phyloP scores from a whole-genome alignment of 2,329 filamentous ascomycete genomes.

The Aspergillus flavus region DNA sequence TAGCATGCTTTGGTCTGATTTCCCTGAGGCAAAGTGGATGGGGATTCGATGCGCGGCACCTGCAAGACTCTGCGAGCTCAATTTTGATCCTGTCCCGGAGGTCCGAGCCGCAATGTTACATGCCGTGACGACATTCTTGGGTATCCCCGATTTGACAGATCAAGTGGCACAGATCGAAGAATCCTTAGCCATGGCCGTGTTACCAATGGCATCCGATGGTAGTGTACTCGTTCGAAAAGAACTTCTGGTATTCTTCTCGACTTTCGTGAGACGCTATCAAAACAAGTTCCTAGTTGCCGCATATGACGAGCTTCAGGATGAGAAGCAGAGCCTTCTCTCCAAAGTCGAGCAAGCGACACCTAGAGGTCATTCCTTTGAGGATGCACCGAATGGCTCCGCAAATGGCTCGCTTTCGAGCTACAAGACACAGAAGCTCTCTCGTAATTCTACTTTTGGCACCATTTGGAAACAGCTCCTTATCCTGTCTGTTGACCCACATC shows the following conservation, averaged over 20 bases:
- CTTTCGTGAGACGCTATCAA: slow-evolving; percentile 86
- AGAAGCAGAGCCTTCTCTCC: slow-evolving; percentile 68
- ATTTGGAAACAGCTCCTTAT: slow-evolving; percentile 94
- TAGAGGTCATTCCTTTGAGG: slow-evolving; percentile 22
- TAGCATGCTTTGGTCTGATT: slow-evolving; percentile 90
- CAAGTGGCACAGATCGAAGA: slow-evolving; percentile 91
- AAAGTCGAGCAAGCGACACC: slow-evolving; percentile 47
- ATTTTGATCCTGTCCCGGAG: slow-evolving; percentile 85
- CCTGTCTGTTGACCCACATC: slow-evolving; percentile 89
- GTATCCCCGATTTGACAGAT: slow-evolving; percentile 88
- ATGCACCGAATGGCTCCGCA: slow-evolving; percentile 23
- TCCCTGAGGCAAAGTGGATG: slow-evolving; percentile 91
- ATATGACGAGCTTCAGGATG: slow-evolving; percentile 86
- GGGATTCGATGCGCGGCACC: slow-evolving; percentile 90
- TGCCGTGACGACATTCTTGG: slow-evolving; percentile 89
- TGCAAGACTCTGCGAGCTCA: slow-evolving; percentile 75
- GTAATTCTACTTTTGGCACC: slow-evolving; percentile 88
- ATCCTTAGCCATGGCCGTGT: slow-evolving; percentile 81
- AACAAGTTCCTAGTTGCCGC: slow-evolving; percentile 89
- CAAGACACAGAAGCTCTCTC: slow-evolving; percentile 54
- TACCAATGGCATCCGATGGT: slow-evolving; percentile 91
- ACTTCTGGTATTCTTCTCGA: slow-evolving; percentile 88
- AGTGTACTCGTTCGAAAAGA: slow-evolving; percentile 94
- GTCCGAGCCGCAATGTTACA: slow-evolving; percentile 92
- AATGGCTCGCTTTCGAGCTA: slow-evolving; percentile 24